Base-by-base conservation (phyloP, 1,284 basidiomycete species). In the Apiotrichum brassicae region DNA sequence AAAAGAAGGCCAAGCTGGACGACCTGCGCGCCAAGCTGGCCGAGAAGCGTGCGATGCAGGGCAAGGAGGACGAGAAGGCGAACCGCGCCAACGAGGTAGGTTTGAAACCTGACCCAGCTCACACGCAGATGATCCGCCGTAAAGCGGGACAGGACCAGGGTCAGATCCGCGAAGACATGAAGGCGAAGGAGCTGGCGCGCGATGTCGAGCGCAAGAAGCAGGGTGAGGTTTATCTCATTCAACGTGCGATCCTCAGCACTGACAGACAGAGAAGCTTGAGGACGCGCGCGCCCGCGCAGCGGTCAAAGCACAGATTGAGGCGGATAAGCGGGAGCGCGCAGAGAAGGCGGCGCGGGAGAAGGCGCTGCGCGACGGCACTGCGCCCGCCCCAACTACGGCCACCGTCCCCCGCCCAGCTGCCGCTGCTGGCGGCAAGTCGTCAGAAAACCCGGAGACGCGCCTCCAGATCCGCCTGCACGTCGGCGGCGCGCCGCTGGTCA, bases 281-380 rank as follows among this genome's bases (percentile, higher is more conserved):
- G 92, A 95, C 45, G 82, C 82, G 24, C 83, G 82, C 66, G 91
- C 89, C 2, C 82, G 77, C 54, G 87, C 86, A 3, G 86, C 86
- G 4, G 78, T 94, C 62, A 89, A 88, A 66, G 87, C 85, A 0
- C 89, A 94, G 70, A 95, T 97, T 58, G 92, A 94, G 68, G 86
- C 85, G 1, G 92, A 95, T 76, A 95, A 90, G 75, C 81, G 81
- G 49, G 83, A 82, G 22, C 82, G 92, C n/a, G 87, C 87, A 0
- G 89, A 87, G 63, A 91, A 87, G 64, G 78, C 83, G 1, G 89
- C 89, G 0, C 77, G 82, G 26, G 92, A 94, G 72, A 95, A 94
- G 70, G 89, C 88, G 0, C 68, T 90, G 12, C 80, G 91, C 33
- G 87, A 91, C 40, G 91, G 87, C 16, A 63, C 71, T 68, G 61